These are phyloP conservation scores for Pelargonium citronellum DNA, from an alignment of 441 rosid species.

Conservation along the genomic window DNA sequence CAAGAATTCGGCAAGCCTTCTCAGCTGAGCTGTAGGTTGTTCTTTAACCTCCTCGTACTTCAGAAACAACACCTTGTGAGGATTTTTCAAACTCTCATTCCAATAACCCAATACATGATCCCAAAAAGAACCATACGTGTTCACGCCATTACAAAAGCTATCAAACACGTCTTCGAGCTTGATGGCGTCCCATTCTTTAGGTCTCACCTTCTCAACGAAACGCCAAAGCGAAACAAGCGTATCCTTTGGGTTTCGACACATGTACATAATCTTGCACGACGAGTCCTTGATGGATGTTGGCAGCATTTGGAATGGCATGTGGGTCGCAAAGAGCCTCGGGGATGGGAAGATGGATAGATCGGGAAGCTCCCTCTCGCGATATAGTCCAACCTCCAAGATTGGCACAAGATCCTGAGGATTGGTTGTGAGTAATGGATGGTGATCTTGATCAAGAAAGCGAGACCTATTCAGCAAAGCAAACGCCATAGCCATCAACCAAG, in stretches of 20 bases:
- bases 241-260: background rate
- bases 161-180: background rate
- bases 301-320: background rate
- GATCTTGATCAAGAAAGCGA: no score
- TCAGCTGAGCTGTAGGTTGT: background rate
- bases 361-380: no score
- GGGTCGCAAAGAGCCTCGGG: no score
- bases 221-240: background rate
- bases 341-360: no score
- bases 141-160: background rate
- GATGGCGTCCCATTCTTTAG: background rate
- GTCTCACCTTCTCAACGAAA: no score
- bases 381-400: no score
- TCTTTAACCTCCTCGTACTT: background rate
- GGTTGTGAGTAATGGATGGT: no score
- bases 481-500: no score
- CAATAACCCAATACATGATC: background rate
- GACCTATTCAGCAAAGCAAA: no score
- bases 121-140: background rate
- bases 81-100: background rate
- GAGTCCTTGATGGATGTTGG: background rate
- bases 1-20: no score
- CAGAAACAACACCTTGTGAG: background rate
- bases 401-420: no score
- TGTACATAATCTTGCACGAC: background rate